Evolutionary conservation across 805 yeast genomes (phyloP), one percentile per base, ranked within the genome.

Genomic region (Kodamaea laetipori): DNA sequence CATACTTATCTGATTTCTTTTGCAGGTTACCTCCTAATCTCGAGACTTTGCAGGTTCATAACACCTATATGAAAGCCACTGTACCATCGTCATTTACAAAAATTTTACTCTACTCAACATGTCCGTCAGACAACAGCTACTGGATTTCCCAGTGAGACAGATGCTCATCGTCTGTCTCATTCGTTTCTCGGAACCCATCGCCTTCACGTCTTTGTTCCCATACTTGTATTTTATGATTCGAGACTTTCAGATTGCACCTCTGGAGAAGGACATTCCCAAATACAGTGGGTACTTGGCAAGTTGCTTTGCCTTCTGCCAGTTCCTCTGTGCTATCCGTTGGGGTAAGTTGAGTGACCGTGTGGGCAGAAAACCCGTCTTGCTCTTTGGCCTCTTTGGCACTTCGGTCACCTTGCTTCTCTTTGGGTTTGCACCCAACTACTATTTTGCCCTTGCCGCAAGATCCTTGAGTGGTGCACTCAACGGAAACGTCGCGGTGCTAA

Each of bases 201-300:
- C 84, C 2, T 81, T 80, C 64, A 78, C 85, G 3, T 78, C 84
- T 4, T 58, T 80, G 25, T 80, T 81, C 54, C 86, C 86, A 3
- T 81, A 81, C 52, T 73, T 80, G 30, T 81, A 76, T 56, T 81
- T 77, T 61, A 77, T 81, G 84, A 80, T 81, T 13, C 59, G 77
- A 46, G 82, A 78, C 47, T 80, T 80, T 55, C 71, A 73, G 3
- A 60, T 78, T 10, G 66, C 64, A 5, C 67, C 74, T 28, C 64
- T 67, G 17, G 77, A 77, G 37, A 71, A 76, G n/a, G 74, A 76
- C 39, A 77, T 82, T 27, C 69, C 84, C 2, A 74, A 70, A 44
- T 82, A 79, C 56, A 77, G 84, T 7, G 86, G 87, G 5, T 80
- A 80, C 53, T 61, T 81, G 44, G 73, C 84, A 0, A 76, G 86